Base-by-base conservation (phyloP, 2,329 filamentous ascomycete genomes). In the Aureobasidium uvarum region DNA sequence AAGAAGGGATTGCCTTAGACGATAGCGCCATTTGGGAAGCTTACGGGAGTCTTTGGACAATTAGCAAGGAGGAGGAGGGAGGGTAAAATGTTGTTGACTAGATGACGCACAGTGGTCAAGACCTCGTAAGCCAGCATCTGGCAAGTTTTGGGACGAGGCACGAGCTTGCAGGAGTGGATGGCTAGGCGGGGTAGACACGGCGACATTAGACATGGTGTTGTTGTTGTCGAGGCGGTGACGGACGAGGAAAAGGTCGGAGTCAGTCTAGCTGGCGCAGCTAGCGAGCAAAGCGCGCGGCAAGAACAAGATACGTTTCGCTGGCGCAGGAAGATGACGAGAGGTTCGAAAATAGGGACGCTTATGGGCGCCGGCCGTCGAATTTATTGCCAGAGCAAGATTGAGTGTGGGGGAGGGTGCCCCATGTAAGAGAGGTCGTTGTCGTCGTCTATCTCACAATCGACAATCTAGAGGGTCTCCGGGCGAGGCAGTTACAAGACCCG, bases 21-120 rank as follows among this genome's bases (percentile, higher is more conserved):
- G 81, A 80, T 97, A 96, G 72, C 95, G 89, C 95, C 95, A 98
- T 84, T 78, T 78, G 64, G 95, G 93, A 66, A 99, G 86, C 70
- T 87, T 65, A 31, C 56, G 55, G 48, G 65, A 65, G 41, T 68
- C 65, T 66, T 65, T 23, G 25, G n/a, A 41, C 13, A 20, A 25
- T 56, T 38, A 58, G 60, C 60, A 63, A 54, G 33, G 23, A 16
- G 45, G 23, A 23, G 33, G n/a, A 11, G 25, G n/a, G 6, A 38
- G 43, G 18, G 54, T 8, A 52, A 46, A 23, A 33, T 16, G 6
- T 23, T 11, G 41, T 16, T 46, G 1, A 5, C 3, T 10, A 10
- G 38, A 52, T 51, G 52, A 63, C 65, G 36, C 59, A 66, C 65
- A 66, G 36, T 66, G 65, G 41, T 66, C 65, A 55, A 66, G 65